Base-by-base conservation (phyloP, 805 yeast genomes). In the Ogataea siamensis region DNA sequence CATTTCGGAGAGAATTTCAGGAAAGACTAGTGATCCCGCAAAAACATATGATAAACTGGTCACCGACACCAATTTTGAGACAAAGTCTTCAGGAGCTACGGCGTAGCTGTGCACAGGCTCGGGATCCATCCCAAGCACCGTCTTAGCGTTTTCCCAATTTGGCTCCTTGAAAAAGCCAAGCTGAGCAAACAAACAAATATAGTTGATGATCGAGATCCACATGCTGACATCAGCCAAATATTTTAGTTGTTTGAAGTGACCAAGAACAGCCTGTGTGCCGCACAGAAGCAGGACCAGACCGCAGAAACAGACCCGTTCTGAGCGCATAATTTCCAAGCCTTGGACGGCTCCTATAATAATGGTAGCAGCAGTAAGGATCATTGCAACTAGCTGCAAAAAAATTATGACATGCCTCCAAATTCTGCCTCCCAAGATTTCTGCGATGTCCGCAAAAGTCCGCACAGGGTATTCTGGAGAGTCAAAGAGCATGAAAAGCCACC, bases 11-110 rank as follows among this genome's bases (percentile, higher is more conserved):
- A 72, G 58, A 34, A 71, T 62, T 47, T 71, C 74, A 12, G 68
- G 63, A 55, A 70, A 71, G 34, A 70, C 66, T 44, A 71, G 62
- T n/a, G 76, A 71, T 45, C 76, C 77, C 26, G 75, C 76, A 60
- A 68, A 71, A 3, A 74, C 67, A 51, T 66, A 71, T 13, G 72
- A 71, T 44, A 71, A 62, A 50, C 70, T 70, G 55, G 69, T 62
- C 42, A 67, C 51, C 12, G 70, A 71, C 13, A 55, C 58, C 30
- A 68, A 54, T 42, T 60, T 66, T 33, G 49, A 48, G 30, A 54
- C 46, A 35, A 60, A 42, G 9, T 47, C 25, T 12, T 37, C 41
- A 3, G 53, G 46, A 7, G 49, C 32, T 17, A 49, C 26, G n/a
- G 33, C 45, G 26, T 25, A 40, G 10, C 49, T 43, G 25, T 20